Evolutionary conservation across 495 filamentous ascomycete genomes (phyloP).

Genomic region (Chaetomidium leptoderma): DNA sequence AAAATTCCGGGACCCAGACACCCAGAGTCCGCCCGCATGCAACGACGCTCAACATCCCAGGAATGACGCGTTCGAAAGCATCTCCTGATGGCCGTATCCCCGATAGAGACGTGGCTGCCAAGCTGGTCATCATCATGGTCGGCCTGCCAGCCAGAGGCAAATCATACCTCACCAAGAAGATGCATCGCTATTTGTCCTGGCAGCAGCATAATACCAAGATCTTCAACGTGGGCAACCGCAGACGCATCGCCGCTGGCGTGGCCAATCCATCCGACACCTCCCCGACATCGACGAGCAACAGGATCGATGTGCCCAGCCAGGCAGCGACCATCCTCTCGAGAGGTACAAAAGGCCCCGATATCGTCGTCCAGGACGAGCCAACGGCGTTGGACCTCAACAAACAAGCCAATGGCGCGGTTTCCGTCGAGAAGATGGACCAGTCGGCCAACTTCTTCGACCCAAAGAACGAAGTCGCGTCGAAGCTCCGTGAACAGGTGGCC

Average conservation of each 20-base stretch:
- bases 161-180: slow-evolving; percentile 97
- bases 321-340: slow-evolving; percentile 49
- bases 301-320: slow-evolving; percentile 38
- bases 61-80: slow-evolving; percentile 84
- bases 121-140: slow-evolving; percentile 98
- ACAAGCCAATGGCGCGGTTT: not conserved
- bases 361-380: slow-evolving; percentile 32
- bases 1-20: slow-evolving; percentile 58
- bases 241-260: slow-evolving; percentile 69
- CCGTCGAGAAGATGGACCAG: slow-evolving; percentile 67
- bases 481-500: slow-evolving; percentile 84
- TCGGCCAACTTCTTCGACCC: slow-evolving; percentile 94
- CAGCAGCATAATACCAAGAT: slow-evolving; percentile 91
- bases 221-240: slow-evolving; percentile 93
- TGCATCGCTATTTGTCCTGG: slow-evolving; percentile 93
- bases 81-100: slow-evolving; percentile 93
- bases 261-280: slow-evolving; percentile 27
- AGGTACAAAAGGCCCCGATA: slow-evolving; percentile 36
- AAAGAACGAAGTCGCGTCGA: slow-evolving; percentile 73
- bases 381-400: slow-evolving; percentile 35
- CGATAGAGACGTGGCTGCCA: slow-evolving; percentile 85
- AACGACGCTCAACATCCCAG: slow-evolving; percentile 80
- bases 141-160: slow-evolving; percentile 92
- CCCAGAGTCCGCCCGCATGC: slow-evolving; percentile 65
- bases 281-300: slow-evolving; percentile 21